Evolutionary conservation across 176 grass and related monocot genomes (phyloP).

Genomic region (Sorghum bicolor): DNA sequence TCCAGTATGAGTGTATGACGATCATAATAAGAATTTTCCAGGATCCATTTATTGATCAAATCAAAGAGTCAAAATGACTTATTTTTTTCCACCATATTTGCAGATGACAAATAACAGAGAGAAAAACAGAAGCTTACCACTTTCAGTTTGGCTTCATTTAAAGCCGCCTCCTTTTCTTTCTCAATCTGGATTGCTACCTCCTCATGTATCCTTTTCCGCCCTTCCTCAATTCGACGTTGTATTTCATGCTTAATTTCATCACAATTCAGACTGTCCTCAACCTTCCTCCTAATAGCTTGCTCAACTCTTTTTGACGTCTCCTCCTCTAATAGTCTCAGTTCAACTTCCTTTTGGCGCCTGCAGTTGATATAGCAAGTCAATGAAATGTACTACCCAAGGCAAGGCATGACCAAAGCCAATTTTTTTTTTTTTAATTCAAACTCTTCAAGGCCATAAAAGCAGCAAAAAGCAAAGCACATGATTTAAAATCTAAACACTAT

Average conservation of each 20-base stretch:
- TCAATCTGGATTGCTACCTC: slow-evolving; percentile 76
- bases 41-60: background rate
- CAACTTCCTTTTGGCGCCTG: slow-evolving; percentile 96
- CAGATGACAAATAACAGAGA: background rate
- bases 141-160: slow-evolving; percentile 70
- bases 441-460: slow-evolving; percentile 38
- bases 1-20: background rate
- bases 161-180: slow-evolving; percentile 82
- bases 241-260: slow-evolving; percentile 95
- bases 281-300: slow-evolving; percentile 85
- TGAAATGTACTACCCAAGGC: slow-evolving; percentile 11
- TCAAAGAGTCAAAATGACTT: background rate
- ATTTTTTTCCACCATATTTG: background rate
- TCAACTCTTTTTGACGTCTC: slow-evolving; percentile 96
- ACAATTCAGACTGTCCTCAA: slow-evolving; percentile 83
- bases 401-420: background rate
- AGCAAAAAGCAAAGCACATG: slow-evolving; percentile 38
- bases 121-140: slow-evolving; percentile 39
- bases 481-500: slow-evolving; percentile 37
- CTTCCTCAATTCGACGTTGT: slow-evolving; percentile 86
- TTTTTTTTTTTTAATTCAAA: background rate
- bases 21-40: background rate
- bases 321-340: slow-evolving; percentile 89
- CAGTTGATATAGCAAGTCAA: slow-evolving; percentile 47
- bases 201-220: slow-evolving; percentile 69